Evolutionary conservation across 2,329 filamentous ascomycete genomes (phyloP), one percentile per base, ranked within the genome.

Genomic region (Dactylellina parvicollis): DNA sequence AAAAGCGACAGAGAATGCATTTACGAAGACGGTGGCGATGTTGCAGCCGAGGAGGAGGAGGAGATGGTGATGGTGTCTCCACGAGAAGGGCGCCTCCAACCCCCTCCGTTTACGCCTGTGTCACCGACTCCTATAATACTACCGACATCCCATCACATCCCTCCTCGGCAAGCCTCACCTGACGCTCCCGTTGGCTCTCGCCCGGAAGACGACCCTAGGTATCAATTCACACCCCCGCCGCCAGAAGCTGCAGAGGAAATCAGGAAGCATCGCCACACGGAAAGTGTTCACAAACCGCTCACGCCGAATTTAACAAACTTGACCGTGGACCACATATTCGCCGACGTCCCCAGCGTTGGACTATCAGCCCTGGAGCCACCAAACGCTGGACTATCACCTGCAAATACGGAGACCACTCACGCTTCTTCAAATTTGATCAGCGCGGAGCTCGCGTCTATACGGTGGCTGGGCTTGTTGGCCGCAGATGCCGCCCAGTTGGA

Each of bases 1-100:
- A 84, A 83, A 75, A 81, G 80, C 40, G 79, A 80, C 47, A 80
- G 82, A 71, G 79, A 80, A 62, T 84, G 83, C 75, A 75, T 80
- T 12, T 83, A 83, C 76, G 79, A 73, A 38, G 50, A 60, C 12
- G 42, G 61, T 47, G 10, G 7, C 7, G 47, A 16, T 7, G 34
- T 4, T 40, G 16, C 52, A 3, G 22, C 20, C 12, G 20, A 12
- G 44, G 44, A 49, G 14, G 9, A 4, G 4, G 8, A 42, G 38
- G 38, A 16, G 14, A 4, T 28, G n/a, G 46, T 30, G 20, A 22
- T 47, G 3, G 54, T 56, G 44, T 30, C 49, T 40, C 38, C 44
- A 10, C 18, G 42, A 18, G 32, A 16, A 30, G 42, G 54, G 38
- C 16, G 28, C 14, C 34, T 14, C 34, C 34, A 38, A 3, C 12